Evolutionary conservation across 169 alveolate species (phyloP), one percentile per base, ranked within the genome.

Genomic region (Cryptosporidium viatorum): DNA sequence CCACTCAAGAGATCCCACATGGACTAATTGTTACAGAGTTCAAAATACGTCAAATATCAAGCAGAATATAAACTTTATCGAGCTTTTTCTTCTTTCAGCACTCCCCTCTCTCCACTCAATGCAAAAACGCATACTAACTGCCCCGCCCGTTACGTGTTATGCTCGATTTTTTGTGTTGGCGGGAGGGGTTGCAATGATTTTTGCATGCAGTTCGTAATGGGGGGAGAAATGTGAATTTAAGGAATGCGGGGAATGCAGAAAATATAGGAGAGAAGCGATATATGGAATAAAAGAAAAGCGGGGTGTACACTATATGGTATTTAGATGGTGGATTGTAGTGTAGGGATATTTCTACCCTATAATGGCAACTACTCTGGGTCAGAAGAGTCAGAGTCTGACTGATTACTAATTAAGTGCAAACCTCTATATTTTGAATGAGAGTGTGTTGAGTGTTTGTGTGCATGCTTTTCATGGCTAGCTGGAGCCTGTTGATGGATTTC

Each of bases 391-490:
- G 89, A 80, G 33, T 26, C 45, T 41, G 21, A 41, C 18, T 69
- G 68, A 41, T 23, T 52, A 16, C 89, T 80, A 43, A 43, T 65
- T 18, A 80, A 33, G 33, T 80, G 89, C 23, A 80, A 31, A 45
- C 89, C 89, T 50, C 50, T 80, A 16, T 80, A 80, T 52, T 65
- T 80, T 16, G 86, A 73, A 26, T 52, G 68, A 29, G 51, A 35
- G 23, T 31, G n/a, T n/a, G 29, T 33, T 12, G 43, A 43, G 8
- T 51, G 62, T 29, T 26, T 70, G 4, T 65, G 41, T 2, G 23
- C 23, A 12, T 65, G 43, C 0, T 7, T 65, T 26, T 65, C 71
- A 33, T 65, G 7, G 2, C 10, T 35, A 14, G 8, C 16, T n/a
- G 67, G 50, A 0, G 50, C 51, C 21, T 21, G 18, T n/a, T 65